phyloP scores from a whole-genome alignment of 768 basidiomycete species.

The Hericium erinaceus region DNA sequence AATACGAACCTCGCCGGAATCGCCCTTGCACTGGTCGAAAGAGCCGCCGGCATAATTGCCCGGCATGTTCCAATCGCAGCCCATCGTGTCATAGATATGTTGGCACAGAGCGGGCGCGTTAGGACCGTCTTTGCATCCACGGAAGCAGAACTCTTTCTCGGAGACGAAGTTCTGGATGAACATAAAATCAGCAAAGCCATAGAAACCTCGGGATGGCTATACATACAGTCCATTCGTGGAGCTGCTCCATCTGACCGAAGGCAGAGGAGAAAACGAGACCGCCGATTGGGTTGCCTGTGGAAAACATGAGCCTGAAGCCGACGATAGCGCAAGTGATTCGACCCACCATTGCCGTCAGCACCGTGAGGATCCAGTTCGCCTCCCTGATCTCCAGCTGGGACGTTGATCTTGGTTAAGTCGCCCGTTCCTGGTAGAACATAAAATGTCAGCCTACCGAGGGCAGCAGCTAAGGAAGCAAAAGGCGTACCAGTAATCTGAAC shows the following conservation, averaged over 20 bases:
- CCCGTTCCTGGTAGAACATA: slow-evolving; percentile 37
- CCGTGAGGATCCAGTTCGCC: slow-evolving; percentile 13
- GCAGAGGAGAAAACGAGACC: slow-evolving; percentile 35
- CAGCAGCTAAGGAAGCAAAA: too few species aligned
- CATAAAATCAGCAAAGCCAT: not conserved
- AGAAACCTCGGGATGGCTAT: not conserved
- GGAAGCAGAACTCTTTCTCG: slow-evolving; percentile 57
- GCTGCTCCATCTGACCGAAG: slow-evolving; percentile 38
- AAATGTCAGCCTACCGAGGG: not conserved
- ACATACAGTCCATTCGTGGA: slow-evolving; percentile 66
- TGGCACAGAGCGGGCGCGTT: slow-evolving; percentile 47
- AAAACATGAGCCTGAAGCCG: slow-evolving; percentile 26
- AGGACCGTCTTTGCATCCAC: slow-evolving; percentile 50
- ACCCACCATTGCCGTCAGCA: slow-evolving; percentile 41
- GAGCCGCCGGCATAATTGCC: slow-evolving; percentile 31
- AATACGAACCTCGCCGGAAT: slow-evolving; percentile 35
- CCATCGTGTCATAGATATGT: slow-evolving; percentile 48
- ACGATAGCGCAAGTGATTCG: slow-evolving; percentile 49
- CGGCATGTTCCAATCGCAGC: slow-evolving; percentile 58
- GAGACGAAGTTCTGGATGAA: slow-evolving; percentile 51
- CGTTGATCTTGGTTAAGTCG: slow-evolving; percentile 39
- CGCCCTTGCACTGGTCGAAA: slow-evolving; percentile 40
- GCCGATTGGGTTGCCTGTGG: slow-evolving; percentile 36
- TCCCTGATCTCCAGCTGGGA: not conserved
- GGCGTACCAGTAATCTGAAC: slow-evolving; percentile 32